These are phyloP conservation scores for Pestalotiopsis sp. DNA, from an alignment of 2,329 filamentous ascomycete species.

Conservation along the genomic window DNA sequence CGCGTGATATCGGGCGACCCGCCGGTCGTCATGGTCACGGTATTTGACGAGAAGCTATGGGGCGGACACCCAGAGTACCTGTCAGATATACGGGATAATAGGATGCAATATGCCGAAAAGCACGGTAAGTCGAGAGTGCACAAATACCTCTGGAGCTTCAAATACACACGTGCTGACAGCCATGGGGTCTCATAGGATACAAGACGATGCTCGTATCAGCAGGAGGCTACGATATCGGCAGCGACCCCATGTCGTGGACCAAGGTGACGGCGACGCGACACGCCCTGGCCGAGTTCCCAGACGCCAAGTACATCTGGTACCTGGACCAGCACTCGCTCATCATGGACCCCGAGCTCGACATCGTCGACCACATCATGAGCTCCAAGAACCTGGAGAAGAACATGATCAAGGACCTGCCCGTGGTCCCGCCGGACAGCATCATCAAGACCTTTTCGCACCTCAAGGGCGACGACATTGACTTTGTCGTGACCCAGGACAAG, in stretches of 20 bases:
- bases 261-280: slow-evolving; percentile 86
- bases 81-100: slow-evolving; percentile 77
- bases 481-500: slow-evolving; percentile 83
- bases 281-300: slow-evolving; percentile 78
- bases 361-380: slow-evolving; percentile 74
- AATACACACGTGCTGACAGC: neutral
- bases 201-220: slow-evolving; percentile 78
- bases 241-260: slow-evolving; percentile 68
- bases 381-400: slow-evolving; percentile 68
- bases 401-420: slow-evolving; percentile 83
- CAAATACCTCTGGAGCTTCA: neutral
- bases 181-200: slow-evolving; percentile 66
- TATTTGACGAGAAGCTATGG: slow-evolving; percentile 66
- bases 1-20: slow-evolving; percentile 53
- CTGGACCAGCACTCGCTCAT: slow-evolving; percentile 85
- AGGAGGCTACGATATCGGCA: slow-evolving; percentile 73
- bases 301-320: slow-evolving; percentile 83
- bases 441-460: slow-evolving; percentile 91
- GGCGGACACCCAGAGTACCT: slow-evolving; percentile 68
- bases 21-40: slow-evolving; percentile 79
- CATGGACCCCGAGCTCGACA: slow-evolving; percentile 74
- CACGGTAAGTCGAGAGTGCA: slow-evolving; percentile 65
- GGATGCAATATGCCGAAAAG: slow-evolving; percentile 79
- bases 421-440: slow-evolving; percentile 94
- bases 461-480: slow-evolving; percentile 75